A percentile compares a stretch with the other conserved stretches of the same genome.
These are phyloP conservation scores for Tulasnella sp. DNA, from an alignment of 768 basidiomycete genomes.

Conservation along the genomic window DNA sequence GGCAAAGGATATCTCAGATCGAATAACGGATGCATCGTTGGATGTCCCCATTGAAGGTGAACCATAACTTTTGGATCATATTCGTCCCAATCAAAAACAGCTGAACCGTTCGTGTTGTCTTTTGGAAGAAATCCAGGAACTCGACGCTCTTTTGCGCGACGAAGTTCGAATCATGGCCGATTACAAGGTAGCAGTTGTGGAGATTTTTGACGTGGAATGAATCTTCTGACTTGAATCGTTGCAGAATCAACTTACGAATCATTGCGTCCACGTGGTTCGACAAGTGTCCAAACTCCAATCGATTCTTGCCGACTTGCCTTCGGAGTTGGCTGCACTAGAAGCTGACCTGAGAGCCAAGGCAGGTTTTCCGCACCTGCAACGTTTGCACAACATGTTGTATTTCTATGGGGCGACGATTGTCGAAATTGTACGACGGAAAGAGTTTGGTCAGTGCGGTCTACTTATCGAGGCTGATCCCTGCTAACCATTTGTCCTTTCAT, in stretches of 20 bases:
- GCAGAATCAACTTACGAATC: slow-evolving; percentile 69
- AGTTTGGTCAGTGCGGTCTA: slow-evolving; percentile 60
- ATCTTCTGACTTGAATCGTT: slow-evolving; percentile 14
- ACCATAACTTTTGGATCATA: neutral
- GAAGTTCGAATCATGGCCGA: slow-evolving; percentile 57
- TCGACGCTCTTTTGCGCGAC: slow-evolving; percentile 56
- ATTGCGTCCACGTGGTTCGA: slow-evolving; percentile 61
- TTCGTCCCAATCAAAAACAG: neutral
- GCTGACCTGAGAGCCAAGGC: slow-evolving; percentile 67
- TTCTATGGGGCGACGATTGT: slow-evolving; percentile 88
- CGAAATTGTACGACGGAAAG: slow-evolving; percentile 85
- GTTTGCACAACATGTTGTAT: slow-evolving; percentile 84
- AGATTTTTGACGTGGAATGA: neutral
- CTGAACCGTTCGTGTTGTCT: neutral
- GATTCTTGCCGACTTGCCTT: slow-evolving; percentile 70
- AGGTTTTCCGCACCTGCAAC: slow-evolving; percentile 85
- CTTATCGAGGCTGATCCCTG: slow-evolving; percentile 7
- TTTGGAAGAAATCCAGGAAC: slow-evolving; percentile 55
- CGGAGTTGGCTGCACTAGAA: slow-evolving; percentile 61
- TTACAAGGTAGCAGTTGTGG: slow-evolving; percentile 37
- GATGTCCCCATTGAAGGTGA: slow-evolving; percentile 18
- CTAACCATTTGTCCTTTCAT: slow-evolving; percentile 20
- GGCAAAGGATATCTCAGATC: slow-evolving; percentile 57
- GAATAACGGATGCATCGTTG: slow-evolving; percentile 37
- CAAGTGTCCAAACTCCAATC: slow-evolving; percentile 78